Percentiles rank a stretch among this genome's conserved stretches.
Evolutionary conservation across 805 yeast species (phyloP).

Genomic region (Ogataea pilisensis): DNA sequence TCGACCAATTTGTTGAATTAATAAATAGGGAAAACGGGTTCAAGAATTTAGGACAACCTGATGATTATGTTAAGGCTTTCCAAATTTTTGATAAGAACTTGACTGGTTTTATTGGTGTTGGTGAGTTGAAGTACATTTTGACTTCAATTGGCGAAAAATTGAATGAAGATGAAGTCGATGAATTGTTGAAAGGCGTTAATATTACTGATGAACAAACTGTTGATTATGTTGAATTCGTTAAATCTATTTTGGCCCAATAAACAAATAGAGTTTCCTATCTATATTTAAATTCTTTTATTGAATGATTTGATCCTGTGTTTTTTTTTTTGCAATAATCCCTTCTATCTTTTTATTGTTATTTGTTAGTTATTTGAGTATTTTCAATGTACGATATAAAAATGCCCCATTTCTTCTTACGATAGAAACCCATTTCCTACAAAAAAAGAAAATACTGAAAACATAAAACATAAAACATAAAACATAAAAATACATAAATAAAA

Average conservation of each 20-base stretch:
- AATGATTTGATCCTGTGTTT: conserved; percentile 1
- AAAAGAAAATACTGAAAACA: too few relatives aligned
- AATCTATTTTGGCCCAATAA: conserved; percentile 86
- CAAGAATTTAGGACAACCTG: conserved; percentile 82
- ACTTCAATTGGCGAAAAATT: conserved; percentile 96
- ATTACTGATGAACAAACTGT: conserved; percentile 92
- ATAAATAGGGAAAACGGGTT: conserved; percentile 86
- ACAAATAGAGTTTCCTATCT: conserved; percentile 1
- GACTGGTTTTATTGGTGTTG: conserved; percentile 95
- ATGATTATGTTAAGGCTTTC: conserved; percentile 91
- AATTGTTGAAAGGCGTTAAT: conserved; percentile 89
- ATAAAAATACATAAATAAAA: too few relatives aligned
- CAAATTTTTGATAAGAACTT: conserved; percentile 96
- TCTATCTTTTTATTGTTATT: too few relatives aligned
- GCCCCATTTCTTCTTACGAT: too few relatives aligned
- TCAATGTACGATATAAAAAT: neutral
- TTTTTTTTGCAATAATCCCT: conserved; percentile 1
- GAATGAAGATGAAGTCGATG: conserved; percentile 88
- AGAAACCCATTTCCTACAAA: too few relatives aligned
- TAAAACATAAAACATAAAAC: too few relatives aligned
- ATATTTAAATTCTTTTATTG: neutral
- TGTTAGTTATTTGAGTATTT: neutral
- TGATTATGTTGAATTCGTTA: conserved; percentile 92
- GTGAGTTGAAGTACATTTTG: conserved; percentile 90
- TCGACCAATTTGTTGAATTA: conserved; percentile 69